Base-by-base conservation (phyloP, 106 monocot species). In the Dioscorea dumetorum region DNA sequence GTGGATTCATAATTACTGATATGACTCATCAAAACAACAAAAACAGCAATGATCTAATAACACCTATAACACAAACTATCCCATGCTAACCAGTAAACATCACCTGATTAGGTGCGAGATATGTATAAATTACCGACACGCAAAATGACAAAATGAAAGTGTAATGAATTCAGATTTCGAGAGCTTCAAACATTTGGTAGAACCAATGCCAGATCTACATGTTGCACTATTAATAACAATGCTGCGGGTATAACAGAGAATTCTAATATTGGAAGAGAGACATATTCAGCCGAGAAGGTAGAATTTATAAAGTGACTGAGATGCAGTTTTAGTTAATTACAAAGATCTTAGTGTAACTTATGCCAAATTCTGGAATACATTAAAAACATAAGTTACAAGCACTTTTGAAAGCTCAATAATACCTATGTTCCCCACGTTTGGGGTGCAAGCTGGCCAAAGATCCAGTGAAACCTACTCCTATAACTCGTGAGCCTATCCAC, bases 391-490 rank as follows among this genome's bases (percentile, higher is more conserved):
- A 2, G 16, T 12, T 32, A 54, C 19, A 16, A 12, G 15, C 12
- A 15, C 33, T 63, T 63, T 22, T 60, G 31, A 48, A 62, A 63
- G 10, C 6, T 19, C 32, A 63, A 50, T 18, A 34, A 51, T 94
- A 94, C 94, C 90, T 84, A 56, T 90, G 94, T 24, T 80, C 84
- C 14, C 94, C 94, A 72, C 16, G 78, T 66, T 94, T 94, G 58
- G 81, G 73, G 58, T 20, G 66, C 61, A 70, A 21, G 61, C 75
- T 90, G 22, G 90, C 94, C 59, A 94, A 76, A 79, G 90, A 90
- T 49, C 94, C 90, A 58, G 94, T 82, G 80, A 90, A 94, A 53
- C 86, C 94, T 70, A 94, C 83, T 67, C 94, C 94, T 57, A 90
- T 54, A 70, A 94, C 79, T 56, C 73, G 76, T 18, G 53, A 48